Evolutionary conservation across 2,329 filamentous ascomycete genomes (phyloP).

Genomic region (Claviceps maximensis): DNA sequence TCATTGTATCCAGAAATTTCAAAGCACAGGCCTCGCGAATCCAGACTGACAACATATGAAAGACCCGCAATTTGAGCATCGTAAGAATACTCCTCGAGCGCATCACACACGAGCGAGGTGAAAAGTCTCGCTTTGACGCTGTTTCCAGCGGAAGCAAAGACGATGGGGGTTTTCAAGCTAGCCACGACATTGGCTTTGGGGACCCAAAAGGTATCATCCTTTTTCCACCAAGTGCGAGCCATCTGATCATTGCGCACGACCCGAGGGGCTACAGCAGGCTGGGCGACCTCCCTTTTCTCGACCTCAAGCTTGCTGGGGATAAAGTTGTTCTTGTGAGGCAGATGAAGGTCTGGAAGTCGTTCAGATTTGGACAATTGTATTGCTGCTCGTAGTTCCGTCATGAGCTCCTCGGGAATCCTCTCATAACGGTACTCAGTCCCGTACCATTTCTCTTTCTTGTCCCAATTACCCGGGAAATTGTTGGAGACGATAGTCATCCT

Average conservation of each 20-base stretch:
- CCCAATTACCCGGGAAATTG: constrained; percentile 71
- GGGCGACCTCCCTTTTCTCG: constrained; percentile 79
- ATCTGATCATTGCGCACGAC: constrained; percentile 74
- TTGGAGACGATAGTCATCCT: constrained; percentile 72
- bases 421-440: constrained; percentile 85
- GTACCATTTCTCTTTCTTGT: constrained; percentile 92
- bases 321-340: constrained; percentile 91
- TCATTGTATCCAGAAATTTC: constrained; percentile 89
- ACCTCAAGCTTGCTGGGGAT: constrained; percentile 88
- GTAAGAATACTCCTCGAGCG: constrained; percentile 85
- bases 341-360: constrained; percentile 59
- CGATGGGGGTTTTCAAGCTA: constrained; percentile 64
- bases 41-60: constrained; percentile 64
- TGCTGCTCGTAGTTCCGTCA: constrained; percentile 56
- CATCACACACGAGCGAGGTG: constrained; percentile 76
- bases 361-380: constrained; percentile 41
- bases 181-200: constrained; percentile 83
- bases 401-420: constrained; percentile 62
- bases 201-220: constrained; percentile 97
- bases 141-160: constrained; percentile 67
- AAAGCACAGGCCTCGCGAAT: constrained; percentile 61
- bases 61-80: constrained; percentile 88
- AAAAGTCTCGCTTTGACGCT: constrained; percentile 68
- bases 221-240: constrained; percentile 89
- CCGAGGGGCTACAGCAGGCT: constrained; percentile 60